These are phyloP conservation scores for Podila clonocystis DNA, from an alignment of 192 early-diverging fungal genomes.

Conservation along the genomic window DNA sequence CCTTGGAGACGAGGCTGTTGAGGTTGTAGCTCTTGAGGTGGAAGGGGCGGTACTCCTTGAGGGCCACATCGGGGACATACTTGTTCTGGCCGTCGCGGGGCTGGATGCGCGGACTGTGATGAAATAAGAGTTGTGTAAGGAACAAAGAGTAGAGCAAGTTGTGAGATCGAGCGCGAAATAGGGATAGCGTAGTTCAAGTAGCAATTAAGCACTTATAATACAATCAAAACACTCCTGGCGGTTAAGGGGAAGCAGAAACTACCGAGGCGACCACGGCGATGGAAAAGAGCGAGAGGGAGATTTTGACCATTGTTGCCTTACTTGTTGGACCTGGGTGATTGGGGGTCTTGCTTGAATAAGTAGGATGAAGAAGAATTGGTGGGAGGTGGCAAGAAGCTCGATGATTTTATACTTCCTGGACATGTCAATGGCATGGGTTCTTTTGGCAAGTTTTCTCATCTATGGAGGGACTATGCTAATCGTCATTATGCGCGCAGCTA, in stretches of 20 bases:
- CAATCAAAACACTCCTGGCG: not conserved
- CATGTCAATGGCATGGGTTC: too few relatives aligned
- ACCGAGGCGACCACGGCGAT: not conserved
- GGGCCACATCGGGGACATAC: not conserved
- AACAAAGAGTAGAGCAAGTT: not conserved
- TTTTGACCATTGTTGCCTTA: not conserved
- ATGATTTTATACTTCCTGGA: not conserved
- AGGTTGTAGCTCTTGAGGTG: constrained; percentile 1
- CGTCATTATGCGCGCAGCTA: too few relatives aligned
- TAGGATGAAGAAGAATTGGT: not conserved
- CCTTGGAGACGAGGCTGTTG: not conserved
- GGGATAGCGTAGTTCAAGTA: not conserved
- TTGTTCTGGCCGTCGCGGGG: not conserved
- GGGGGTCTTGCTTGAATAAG: not conserved
- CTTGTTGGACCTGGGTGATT: not conserved
- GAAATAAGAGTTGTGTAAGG: not conserved
- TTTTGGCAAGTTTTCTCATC: not conserved
- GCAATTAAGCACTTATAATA: not conserved
- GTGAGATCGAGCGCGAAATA: too few relatives aligned
- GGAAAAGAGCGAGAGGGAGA: not conserved
- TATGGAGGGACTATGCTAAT: constrained; percentile 3
- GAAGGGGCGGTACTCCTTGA: not conserved
- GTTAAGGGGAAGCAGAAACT: not conserved
- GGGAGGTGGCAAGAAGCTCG: not conserved
- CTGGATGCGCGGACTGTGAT: too few relatives aligned